phyloP scores from a whole-genome alignment of 768 basidiomycete species.

The Termitomyces sp. region DNA sequence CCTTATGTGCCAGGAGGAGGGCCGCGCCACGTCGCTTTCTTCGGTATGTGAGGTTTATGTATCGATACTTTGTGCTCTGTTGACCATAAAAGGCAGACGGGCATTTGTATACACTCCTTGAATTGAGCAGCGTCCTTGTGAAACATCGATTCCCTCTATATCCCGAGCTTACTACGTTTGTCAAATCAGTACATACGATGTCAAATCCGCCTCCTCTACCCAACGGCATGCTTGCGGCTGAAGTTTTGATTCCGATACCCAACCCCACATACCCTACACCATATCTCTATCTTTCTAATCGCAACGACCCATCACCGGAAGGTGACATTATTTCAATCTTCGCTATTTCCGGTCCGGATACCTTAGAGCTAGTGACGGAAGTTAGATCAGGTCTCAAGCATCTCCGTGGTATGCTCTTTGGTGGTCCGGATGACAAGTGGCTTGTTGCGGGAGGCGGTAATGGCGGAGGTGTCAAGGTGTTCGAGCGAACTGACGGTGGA shows the following conservation, averaged over 20 bases:
- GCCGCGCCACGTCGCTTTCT: slow-evolving; percentile 63
- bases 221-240: slow-evolving; percentile 59
- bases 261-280: slow-evolving; percentile 48
- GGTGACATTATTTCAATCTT: slow-evolving; percentile 77
- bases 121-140: slow-evolving; percentile 56
- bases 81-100: slow-evolving; percentile 38
- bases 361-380: slow-evolving; percentile 52
- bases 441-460: slow-evolving; percentile 60
- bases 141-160: slow-evolving; percentile 50
- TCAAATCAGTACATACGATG: slow-evolving; percentile 48
- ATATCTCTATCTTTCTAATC: slow-evolving; percentile 72
- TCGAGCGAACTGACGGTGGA: slow-evolving; percentile 61
- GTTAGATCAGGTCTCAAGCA: slow-evolving; percentile 69
- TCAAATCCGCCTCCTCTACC: slow-evolving; percentile 38
- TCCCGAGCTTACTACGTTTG: slow-evolving; percentile 34
- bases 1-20: slow-evolving; percentile 55
- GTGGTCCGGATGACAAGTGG: slow-evolving; percentile 58
- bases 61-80: neutral
- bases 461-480: slow-evolving; percentile 69
- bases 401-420: slow-evolving; percentile 64
- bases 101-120: slow-evolving; percentile 62
- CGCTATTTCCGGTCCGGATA: slow-evolving; percentile 41
- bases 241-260: slow-evolving; percentile 58
- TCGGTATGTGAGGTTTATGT: slow-evolving; percentile 39
- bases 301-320: slow-evolving; percentile 63